Conservation (phyloP, 2,329 filamentous ascomycete species). For the Fusarium torulosum region DNA sequence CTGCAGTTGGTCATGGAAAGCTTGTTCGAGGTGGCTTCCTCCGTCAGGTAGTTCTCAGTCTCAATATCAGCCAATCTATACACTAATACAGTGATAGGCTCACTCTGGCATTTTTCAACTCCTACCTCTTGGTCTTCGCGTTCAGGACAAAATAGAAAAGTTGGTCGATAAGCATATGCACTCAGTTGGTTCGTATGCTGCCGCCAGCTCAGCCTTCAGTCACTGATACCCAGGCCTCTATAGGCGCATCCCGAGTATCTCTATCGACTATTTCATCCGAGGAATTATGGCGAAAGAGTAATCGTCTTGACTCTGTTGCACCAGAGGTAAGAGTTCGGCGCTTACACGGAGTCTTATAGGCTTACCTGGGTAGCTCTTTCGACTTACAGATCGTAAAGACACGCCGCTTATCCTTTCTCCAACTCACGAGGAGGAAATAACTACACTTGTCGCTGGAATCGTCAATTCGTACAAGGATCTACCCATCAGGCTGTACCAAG, state of each 20-base stretch:
- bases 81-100: conserved; percentile 62
- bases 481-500: conserved; percentile 90
- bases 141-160: conserved; percentile 88
- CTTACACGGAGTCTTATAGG: not conserved
- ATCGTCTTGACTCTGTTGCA: conserved; percentile 77
- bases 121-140: conserved; percentile 85
- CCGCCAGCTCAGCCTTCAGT: not conserved
- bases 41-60: conserved; percentile 68
- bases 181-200: conserved; percentile 67
- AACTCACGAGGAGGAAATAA: conserved; percentile 98
- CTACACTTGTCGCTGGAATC: conserved; percentile 77
- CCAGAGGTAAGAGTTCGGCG: conserved; percentile 71
- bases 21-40: conserved; percentile 79
- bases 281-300: conserved; percentile 84
- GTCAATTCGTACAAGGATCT: conserved; percentile 87
- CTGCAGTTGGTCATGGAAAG: conserved; percentile 72
- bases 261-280: conserved; percentile 89
- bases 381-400: conserved; percentile 82
- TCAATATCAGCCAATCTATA: not conserved
- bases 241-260: conserved; percentile 82
- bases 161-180: conserved; percentile 93
- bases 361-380: conserved; percentile 73
- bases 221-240: conserved; percentile 28
- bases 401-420: conserved; percentile 83
- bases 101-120: conserved; percentile 94